phyloP scores from a whole-genome alignment of 306 rosid genomes.

The Corylus americana region DNA sequence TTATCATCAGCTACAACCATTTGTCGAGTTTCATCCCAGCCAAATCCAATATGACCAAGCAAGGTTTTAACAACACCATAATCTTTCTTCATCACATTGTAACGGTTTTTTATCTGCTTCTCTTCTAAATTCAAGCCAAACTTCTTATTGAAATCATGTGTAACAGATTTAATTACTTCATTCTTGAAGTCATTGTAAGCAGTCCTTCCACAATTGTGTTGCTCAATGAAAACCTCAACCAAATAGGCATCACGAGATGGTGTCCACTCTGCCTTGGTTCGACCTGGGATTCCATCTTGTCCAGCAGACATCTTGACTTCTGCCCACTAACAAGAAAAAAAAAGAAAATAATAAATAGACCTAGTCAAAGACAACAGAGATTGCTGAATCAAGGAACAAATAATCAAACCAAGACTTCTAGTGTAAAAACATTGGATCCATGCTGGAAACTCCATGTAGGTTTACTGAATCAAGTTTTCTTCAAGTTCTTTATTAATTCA shows the following conservation, averaged over 20 bases:
- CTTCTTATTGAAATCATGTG: conserved; percentile 37
- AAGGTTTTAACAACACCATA: conserved; percentile 42
- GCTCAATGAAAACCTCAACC: conserved; percentile 37
- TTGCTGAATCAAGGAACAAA: neutral
- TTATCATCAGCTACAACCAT: conserved; percentile 51
- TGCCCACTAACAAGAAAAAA: neutral
- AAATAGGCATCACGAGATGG: conserved; percentile 41
- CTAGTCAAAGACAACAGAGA: neutral
- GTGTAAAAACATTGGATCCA: neutral
- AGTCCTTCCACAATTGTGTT: conserved; percentile 43
- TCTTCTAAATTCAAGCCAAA: conserved; percentile 43
- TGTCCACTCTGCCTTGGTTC: conserved; percentile 47
- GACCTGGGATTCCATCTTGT: conserved; percentile 33
- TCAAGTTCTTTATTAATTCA: neutral
- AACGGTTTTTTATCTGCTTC: conserved; percentile 53
- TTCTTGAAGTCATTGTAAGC: conserved; percentile 48
- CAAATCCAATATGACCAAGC: conserved; percentile 39
- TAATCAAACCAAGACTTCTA: neutral
- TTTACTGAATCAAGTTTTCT: neutral
- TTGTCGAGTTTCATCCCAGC: conserved; percentile 40
- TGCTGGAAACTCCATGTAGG: neutral
- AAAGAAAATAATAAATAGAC: neutral
- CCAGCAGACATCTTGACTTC: conserved; percentile 35
- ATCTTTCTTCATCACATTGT: conserved; percentile 49
- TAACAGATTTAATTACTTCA: conserved; percentile 41